These are phyloP conservation scores for Phialemoniopsis sp. DNA, from an alignment of 2,329 filamentous ascomycete species.

Conservation along the genomic window DNA sequence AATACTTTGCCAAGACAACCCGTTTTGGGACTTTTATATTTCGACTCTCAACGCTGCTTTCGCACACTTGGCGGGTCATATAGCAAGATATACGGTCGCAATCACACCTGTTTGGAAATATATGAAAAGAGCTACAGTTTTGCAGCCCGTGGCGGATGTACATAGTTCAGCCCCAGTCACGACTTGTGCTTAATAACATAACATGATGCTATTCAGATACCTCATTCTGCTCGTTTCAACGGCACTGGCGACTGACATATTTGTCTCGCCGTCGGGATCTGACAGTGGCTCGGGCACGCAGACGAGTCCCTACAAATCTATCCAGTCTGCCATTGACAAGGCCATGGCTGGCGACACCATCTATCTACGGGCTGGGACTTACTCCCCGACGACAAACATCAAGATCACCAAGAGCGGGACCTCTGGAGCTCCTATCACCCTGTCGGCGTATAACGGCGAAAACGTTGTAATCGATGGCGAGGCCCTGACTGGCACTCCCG, in stretches of 20 bases:
- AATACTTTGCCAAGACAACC: too few species aligned
- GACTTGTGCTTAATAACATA: too few species aligned
- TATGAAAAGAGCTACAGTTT: too few species aligned
- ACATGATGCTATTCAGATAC: too few species aligned
- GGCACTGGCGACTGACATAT: constrained; percentile 30
- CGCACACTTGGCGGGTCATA: too few species aligned
- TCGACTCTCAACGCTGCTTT: too few species aligned
- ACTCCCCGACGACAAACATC: constrained; percentile 39
- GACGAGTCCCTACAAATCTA: constrained; percentile 35
- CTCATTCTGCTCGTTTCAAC: too few species aligned
- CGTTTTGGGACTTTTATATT: too few species aligned
- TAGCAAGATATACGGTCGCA: too few species aligned
- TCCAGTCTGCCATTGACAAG: constrained; percentile 39
- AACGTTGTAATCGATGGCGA: constrained; percentile 43
- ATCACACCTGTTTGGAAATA: too few species aligned
- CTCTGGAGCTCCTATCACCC: constrained; percentile 29
- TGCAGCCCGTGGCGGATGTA: too few species aligned
- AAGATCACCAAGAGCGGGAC: constrained; percentile 40
- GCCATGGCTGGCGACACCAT: constrained; percentile 41
- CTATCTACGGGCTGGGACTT: constrained; percentile 37
- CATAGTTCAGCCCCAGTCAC: too few species aligned
- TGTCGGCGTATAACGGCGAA: constrained; percentile 36
- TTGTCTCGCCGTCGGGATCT: constrained; percentile 38
- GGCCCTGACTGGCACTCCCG: constrained; percentile 31
- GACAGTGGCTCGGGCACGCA: constrained; percentile 31